Evolutionary conservation across 169 alveolate species (phyloP), one percentile per base, ranked within the genome.

Genomic region (Cryptosporidium ubiquitum): DNA sequence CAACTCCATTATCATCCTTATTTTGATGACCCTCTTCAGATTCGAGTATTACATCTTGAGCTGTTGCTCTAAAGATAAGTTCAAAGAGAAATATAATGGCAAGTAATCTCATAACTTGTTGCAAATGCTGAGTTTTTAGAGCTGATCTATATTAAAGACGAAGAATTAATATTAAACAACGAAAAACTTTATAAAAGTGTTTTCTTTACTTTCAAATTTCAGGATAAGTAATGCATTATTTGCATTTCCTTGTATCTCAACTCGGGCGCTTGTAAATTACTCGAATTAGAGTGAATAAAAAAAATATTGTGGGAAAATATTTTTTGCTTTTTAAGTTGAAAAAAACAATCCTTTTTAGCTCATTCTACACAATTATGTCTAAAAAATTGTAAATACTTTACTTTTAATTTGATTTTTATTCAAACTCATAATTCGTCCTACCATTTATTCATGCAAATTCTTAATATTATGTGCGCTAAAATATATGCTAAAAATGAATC

Each of bases 261-360:
- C 69, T 73, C 85, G 85, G 70, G 85, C 85, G 85, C 85, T 73
- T 73, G 85, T 73, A 33, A n/a, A 73, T 73, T 73, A 73, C 85
- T 73, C 85, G 85, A 73, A 73, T 52, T 52, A 55, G 85, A 73
- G 85, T 37, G 55, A 20, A 40, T 18, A 40, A 42, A 39, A n/a
- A 23, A 20, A 2, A 20, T 35, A n/a, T 35, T 4, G 31, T 64
- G 66, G 66, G 66, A 20, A 55, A 55, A n/a, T n/a, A 16, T 47
- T 47, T 47, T 18, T 47, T 47, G 16, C 23, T 18, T 47, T 47
- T 6, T 5, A 47, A 10, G n/a, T 14, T 3, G 1, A 1, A 14
- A 5, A 47, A 47, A 14, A 14, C 3, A n/a, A 47, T 47, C 23
- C 16, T 47, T 47, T 47, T 47, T 47, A 14, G 23, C 16, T 47